Percentiles rank a stretch among this genome's conserved stretches.
These are phyloP conservation scores for Nectriaceae sp. DNA, from an alignment of 2,329 filamentous ascomycete species.

Conservation along the genomic window DNA sequence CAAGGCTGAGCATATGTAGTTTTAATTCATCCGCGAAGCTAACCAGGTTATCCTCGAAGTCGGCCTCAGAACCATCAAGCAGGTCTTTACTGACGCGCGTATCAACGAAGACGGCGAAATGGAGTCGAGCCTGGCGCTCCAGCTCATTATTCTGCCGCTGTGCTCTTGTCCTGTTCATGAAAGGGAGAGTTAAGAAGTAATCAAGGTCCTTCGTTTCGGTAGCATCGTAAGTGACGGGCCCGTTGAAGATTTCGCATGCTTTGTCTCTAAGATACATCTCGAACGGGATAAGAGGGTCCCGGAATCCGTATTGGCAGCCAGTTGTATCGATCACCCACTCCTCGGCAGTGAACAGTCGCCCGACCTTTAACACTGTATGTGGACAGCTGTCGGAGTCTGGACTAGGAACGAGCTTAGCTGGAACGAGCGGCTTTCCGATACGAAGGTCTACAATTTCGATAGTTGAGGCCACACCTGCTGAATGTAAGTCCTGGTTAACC, in stretches of 20 bases:
- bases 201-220: slow-evolving; percentile 14
- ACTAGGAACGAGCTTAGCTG: slow-evolving; percentile 10
- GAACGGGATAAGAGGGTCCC: slow-evolving; percentile 12
- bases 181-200: slow-evolving; percentile 3
- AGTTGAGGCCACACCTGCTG: too few species aligned
- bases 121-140: slow-evolving; percentile 10
- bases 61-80: slow-evolving; percentile 10
- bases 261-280: slow-evolving; percentile 11
- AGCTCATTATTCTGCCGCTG: slow-evolving; percentile 4
- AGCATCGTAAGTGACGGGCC: slow-evolving; percentile 1
- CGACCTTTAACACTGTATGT: slow-evolving; percentile 8
- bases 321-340: slow-evolving; percentile 16
- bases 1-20: slow-evolving; percentile 2
- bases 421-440: too few species aligned
- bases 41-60: slow-evolving; percentile 9
- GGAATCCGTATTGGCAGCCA: slow-evolving; percentile 17
- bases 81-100: not conserved
- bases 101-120: slow-evolving; percentile 12
- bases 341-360: slow-evolving; percentile 1
- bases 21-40: not conserved
- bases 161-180: slow-evolving; percentile 1
- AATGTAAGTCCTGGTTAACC: too few species aligned
- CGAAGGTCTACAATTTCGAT: too few species aligned
- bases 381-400: not conserved
- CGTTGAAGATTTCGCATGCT: not conserved